Base-by-base conservation (phyloP, 305 asterid species). In the Nicotiana rustica region DNA sequence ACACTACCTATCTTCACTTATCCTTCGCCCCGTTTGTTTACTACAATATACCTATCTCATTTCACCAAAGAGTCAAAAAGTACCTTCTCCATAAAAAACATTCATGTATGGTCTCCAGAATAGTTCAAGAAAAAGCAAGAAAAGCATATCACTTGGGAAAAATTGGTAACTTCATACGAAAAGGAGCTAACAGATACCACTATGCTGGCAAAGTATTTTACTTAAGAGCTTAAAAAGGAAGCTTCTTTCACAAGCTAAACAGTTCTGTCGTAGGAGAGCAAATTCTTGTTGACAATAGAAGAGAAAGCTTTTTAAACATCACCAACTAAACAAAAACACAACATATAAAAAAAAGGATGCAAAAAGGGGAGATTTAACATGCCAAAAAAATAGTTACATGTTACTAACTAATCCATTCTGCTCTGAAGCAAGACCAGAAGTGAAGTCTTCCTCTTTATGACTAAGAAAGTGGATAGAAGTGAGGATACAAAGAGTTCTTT, bases 371-470 rank as follows among this genome's bases (percentile, higher is more conserved):
- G 29, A 47, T 49, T 73, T 47, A 73, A 49, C 52, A 47, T 73
- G 79, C 25, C 25, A 73, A 47, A 57, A 56, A 47, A 25, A 25
- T 25, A 29, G 47, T 75, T 52, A 29, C 36, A 75, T 75, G 65
- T 71, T 44, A 36, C 6, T 71, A 71, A n/a, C 78, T 71, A 71
- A 59, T 71, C 61, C 21, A 47, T 71, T 71, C 78, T 21, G 61
- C 38, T 71, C 35, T 71, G 78, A 71, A 29, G 38, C 38, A 71
- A 47, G 41, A 71, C 4, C 19, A 5, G 78, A 44, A 70, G 78
- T 18, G 60, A 71, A 21, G 59, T 47, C 62, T 47, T 70, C 60
- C 36, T 47, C 79, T 71, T 47, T 71, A 47, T 47, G 52, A 47
- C 41, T 21, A 25, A 70, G 62, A 49, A 13, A 49, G 41, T 73